These are phyloP conservation scores for Bifiguratus adelaidae DNA, from an alignment of 192 early-diverging fungal genomes.

Conservation along the genomic window DNA sequence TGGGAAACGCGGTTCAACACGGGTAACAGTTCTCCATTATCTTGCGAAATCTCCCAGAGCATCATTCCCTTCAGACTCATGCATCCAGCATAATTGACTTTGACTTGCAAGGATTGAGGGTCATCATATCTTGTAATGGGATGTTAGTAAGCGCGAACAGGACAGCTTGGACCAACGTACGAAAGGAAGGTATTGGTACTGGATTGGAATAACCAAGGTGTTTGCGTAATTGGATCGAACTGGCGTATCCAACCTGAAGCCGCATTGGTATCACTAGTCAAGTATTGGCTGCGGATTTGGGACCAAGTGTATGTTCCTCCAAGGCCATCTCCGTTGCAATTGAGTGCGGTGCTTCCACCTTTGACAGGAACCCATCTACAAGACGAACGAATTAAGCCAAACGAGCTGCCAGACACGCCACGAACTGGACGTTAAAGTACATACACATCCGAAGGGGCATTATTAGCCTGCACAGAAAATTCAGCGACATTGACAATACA, in stretches of 20 bases:
- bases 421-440: not conserved
- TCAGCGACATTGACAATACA: not conserved
- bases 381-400: not conserved
- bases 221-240: slow-evolving; percentile 37
- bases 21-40: slow-evolving; percentile 9
- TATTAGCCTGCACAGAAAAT: not conserved
- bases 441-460: not conserved
- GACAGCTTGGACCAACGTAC: slow-evolving; percentile 12
- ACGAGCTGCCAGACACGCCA: not conserved
- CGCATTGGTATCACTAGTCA: slow-evolving; percentile 20
- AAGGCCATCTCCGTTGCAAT: slow-evolving; percentile 7
- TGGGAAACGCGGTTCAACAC: not conserved
- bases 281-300: slow-evolving; percentile 3
- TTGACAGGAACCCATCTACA: not conserved
- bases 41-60: slow-evolving; percentile 11
- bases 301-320: not conserved
- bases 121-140: slow-evolving; percentile 10
- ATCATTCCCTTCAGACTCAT: slow-evolving; percentile 11
- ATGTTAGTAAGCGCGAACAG: not conserved
- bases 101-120: slow-evolving; percentile 9
- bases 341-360: not conserved
- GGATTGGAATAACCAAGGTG: slow-evolving; percentile 43
- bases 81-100: slow-evolving; percentile 8
- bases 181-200: slow-evolving; percentile 33
- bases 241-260: slow-evolving; percentile 31